phyloP scores from a whole-genome alignment of 805 yeast species.

The Cyberlindnera euphorbiiphila region DNA sequence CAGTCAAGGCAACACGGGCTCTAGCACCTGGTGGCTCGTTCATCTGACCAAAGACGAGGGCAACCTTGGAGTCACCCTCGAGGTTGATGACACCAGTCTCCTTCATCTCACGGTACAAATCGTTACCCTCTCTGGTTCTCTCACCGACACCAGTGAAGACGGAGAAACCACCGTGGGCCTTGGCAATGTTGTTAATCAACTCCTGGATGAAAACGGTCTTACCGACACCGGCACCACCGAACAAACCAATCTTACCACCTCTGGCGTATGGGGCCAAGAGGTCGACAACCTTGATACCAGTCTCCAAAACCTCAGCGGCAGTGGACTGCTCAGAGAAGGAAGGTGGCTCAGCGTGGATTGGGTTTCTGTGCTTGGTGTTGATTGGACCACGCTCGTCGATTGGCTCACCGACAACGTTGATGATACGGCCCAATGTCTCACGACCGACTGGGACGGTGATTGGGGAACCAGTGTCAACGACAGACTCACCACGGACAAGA shows the following conservation, averaged over 20 bases:
- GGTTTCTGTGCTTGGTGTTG: slow-evolving; percentile 86
- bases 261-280: slow-evolving; percentile 99
- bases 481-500: slow-evolving; percentile 94
- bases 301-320: slow-evolving; percentile 95
- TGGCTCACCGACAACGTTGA: slow-evolving; percentile 99
- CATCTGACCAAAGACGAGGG: slow-evolving; percentile 99
- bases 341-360: slow-evolving; percentile 99
- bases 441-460: slow-evolving; percentile 99
- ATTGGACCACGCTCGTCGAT: slow-evolving; percentile 99
- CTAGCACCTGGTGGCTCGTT: slow-evolving; percentile 99
- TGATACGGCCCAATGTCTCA: slow-evolving; percentile 97
- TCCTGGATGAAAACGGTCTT: slow-evolving; percentile 99
- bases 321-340: slow-evolving; percentile 95
- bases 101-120: slow-evolving; percentile 99
- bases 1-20: slow-evolving; percentile 99
- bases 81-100: slow-evolving; percentile 99
- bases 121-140: slow-evolving; percentile 99
- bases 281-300: slow-evolving; percentile 99
- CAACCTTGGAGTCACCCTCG: slow-evolving; percentile 99
- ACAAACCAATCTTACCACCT: slow-evolving; percentile 99
- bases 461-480: slow-evolving; percentile 95
- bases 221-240: slow-evolving; percentile 99
- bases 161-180: slow-evolving; percentile 99
- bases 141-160: slow-evolving; percentile 99
- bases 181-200: slow-evolving; percentile 98